Base-by-base conservation (phyloP, 371 early-diverging fungal genomes). In the Aphelidium insulamus region DNA sequence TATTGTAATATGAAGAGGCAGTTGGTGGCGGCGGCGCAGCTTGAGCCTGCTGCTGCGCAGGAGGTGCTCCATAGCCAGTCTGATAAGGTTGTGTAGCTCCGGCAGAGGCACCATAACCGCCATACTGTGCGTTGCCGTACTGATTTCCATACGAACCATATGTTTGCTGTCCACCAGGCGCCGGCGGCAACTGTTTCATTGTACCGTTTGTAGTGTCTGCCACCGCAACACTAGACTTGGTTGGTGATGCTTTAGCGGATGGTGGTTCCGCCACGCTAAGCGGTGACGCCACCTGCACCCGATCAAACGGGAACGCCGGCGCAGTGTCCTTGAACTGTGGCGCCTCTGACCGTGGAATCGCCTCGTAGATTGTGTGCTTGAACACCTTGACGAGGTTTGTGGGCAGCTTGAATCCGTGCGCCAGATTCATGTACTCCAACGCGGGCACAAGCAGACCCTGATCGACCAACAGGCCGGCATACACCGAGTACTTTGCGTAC, bases 401-500 rank as follows among this genome's bases (percentile, higher is more conserved):
- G 33, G 15, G 36, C 10, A n/a, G n/a, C n/a, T n/a, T n/a, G n/a
- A n/a, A n/a, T n/a, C n/a, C 48, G 20, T 78, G 79, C 4, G 70
- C 71, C 44, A 77, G 50, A 36, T 66, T 71, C 38, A 85, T 48
- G 32, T 77, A 76, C 34, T 67, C 63, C 46, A 69, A 62, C 3
- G 86, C 85, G 30, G 68, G 60, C 14, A 59, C 59, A 24, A 73
- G 34, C 34, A 71, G 62, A 28, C 88, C 87, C 39, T 82, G 81
- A 17, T 59, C 50, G 1, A 74, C 70, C 44, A 81, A 55, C 18
- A 71, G 44, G 36, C 69, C 59, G 4, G 87, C 82, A 55, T 90
- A 90, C 41, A 85, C 81, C 26, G 70, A 63, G 41, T 84, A 90
- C 34, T 67, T 63, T 45, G 72, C 71, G 43, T 86, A 90, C 28